Percentiles rank a stretch among this genome's conserved stretches.
Conservation (phyloP, 108 stramenopile genomes). For the Cylindrotheca closterium region DNA sequence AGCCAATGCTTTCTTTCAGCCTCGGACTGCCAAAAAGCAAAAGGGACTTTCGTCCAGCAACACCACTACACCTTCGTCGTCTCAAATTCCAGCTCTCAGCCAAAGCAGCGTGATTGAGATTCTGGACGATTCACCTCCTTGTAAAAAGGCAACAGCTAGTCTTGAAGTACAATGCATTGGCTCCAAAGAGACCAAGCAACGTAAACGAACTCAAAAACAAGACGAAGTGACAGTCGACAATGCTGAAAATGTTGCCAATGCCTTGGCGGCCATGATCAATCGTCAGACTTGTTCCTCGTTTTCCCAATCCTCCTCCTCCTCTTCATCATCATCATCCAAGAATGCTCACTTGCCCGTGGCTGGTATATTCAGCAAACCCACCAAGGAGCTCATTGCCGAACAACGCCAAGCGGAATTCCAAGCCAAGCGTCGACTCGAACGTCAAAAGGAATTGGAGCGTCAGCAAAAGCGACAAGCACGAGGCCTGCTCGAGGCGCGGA, state of each 20-base stretch:
- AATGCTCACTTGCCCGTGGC: too few relatives aligned
- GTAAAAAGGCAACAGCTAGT: not conserved
- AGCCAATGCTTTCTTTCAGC: too few relatives aligned
- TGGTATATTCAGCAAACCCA: conserved; percentile 1
- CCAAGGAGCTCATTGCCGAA: conserved; percentile 36
- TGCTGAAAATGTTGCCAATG: conserved; percentile 1
- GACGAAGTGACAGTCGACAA: not conserved
- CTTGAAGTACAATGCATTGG: not conserved
- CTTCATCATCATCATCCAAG: too few relatives aligned
- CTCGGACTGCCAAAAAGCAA: too few relatives aligned
- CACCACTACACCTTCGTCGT: too few relatives aligned
- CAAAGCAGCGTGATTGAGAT: not conserved
- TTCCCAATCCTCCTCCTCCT: too few relatives aligned
- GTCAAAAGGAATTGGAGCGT: conserved; percentile 47
- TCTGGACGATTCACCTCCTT: conserved; percentile 6
- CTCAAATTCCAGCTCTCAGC: too few relatives aligned
- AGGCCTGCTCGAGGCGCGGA: not conserved
- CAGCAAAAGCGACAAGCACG: conserved; percentile 36
- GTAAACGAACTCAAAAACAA: not conserved
- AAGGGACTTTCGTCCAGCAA: too few relatives aligned
- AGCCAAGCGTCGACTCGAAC: conserved; percentile 38
- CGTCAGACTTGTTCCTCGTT: too few relatives aligned
- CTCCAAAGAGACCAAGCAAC: not conserved
- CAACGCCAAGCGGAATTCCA: conserved; percentile 58
- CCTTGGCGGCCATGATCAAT: conserved; percentile 10